A percentile compares a stretch with the other conserved stretches of the same genome.
phyloP scores from a whole-genome alignment of 441 rosid genomes.

The Rhodomyrtus psidioides region DNA sequence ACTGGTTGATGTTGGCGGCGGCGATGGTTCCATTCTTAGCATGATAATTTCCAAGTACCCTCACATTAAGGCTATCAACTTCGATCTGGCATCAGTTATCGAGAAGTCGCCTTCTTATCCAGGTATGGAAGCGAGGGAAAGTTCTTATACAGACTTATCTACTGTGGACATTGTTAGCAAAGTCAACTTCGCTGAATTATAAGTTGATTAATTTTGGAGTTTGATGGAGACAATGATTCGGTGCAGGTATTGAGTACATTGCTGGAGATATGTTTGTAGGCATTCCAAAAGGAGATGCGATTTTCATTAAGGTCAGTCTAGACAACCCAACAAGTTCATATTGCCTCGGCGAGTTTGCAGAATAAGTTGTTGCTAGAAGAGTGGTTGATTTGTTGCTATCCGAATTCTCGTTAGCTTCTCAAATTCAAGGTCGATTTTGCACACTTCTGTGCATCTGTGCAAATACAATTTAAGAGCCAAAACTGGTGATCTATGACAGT shows the following conservation, averaged over 20 bases:
- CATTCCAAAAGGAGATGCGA: slow-evolving; percentile 44
- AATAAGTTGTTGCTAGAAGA: background rate
- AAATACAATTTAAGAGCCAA: background rate
- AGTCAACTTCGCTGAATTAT: background rate
- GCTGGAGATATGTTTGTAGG: slow-evolving; percentile 35
- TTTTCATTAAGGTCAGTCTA: slow-evolving; percentile 34
- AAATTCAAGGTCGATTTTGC: background rate
- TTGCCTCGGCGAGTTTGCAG: background rate
- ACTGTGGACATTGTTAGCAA: background rate
- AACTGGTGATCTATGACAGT: slow-evolving; percentile 13
- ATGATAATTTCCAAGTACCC: slow-evolving; percentile 37
- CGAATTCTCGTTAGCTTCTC: background rate
- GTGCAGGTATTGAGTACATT: slow-evolving; percentile 29
- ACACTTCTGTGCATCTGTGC: background rate
- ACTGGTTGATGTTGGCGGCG: slow-evolving; percentile 51
- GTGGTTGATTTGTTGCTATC: background rate
- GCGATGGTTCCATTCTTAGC: slow-evolving; percentile 37
- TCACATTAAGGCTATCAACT: slow-evolving; percentile 37
- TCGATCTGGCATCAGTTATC: slow-evolving; percentile 28
- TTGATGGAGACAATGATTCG: background rate
- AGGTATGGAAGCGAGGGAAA: slow-evolving; percentile 3
- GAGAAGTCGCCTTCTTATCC: slow-evolving; percentile 20
- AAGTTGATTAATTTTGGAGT: background rate
- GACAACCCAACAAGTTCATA: background rate
- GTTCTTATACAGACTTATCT: background rate